Conservation (phyloP, 176 grass and related monocot species). For the Triticum urartu region DNA sequence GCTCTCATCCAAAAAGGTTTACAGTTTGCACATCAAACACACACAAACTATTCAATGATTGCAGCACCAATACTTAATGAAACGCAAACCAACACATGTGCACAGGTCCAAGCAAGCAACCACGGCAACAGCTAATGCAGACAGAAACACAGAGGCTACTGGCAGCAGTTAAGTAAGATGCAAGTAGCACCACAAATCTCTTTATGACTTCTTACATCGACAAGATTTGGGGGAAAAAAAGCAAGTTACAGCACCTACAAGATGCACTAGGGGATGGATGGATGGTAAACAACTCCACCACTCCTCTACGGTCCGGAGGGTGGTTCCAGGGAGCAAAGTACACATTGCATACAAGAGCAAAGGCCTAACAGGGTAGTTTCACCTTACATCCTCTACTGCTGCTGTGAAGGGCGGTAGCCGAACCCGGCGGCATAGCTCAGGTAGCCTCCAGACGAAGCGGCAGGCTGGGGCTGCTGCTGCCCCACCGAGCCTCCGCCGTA, state of each 20-base stretch:
- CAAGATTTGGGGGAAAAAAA: background rate
- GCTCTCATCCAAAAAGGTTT: too few species aligned
- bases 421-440: background rate
- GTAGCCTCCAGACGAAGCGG: background rate
- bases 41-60: too few species aligned
- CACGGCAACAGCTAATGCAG: background rate
- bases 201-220: background rate
- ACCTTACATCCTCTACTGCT: background rate
- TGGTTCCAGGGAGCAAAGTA: background rate
- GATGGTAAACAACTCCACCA: background rate
- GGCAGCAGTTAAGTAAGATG: background rate
- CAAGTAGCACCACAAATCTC: background rate
- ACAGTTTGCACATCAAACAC: too few species aligned
- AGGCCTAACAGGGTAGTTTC: background rate
- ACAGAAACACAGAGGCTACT: background rate
- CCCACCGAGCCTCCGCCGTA: background rate
- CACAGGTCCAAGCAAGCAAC: background rate
- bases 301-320: background rate
- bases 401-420: background rate
- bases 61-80: too few species aligned
- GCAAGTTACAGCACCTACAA: background rate
- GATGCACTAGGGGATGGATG: background rate
- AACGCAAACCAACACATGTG: too few species aligned
- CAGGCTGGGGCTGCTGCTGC: slow-evolving; percentile 23
- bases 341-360: background rate